Evolutionary conservation across 805 yeast species (phyloP).

Genomic region (Metschnikowia proteae): DNA sequence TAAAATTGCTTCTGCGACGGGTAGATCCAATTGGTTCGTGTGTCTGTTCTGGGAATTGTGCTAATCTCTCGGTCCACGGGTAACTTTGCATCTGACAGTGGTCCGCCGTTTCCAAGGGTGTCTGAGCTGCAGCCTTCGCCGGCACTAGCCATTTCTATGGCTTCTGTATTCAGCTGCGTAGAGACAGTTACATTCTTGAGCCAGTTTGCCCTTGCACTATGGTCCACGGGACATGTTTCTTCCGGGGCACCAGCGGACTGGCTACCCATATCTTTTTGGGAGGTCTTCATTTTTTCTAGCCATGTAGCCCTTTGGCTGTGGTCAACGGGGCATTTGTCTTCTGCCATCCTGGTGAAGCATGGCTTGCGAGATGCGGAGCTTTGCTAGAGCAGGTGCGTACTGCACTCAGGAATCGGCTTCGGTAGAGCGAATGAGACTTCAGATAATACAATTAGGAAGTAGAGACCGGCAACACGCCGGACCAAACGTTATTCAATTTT

Average conservation of each 20-base stretch:
- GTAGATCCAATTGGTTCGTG: conserved; percentile 76
- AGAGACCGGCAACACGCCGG: too few species aligned
- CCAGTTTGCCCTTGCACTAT: conserved; percentile 58
- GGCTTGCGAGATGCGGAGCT: not conserved
- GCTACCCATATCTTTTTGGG: not conserved
- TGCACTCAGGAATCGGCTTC: not conserved
- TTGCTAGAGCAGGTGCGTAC: not conserved
- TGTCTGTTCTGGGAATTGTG: conserved; percentile 73
- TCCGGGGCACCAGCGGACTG: not conserved
- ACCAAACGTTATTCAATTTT: too few species aligned
- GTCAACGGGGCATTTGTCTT: conserved; percentile 19
- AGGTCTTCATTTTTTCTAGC: conserved; percentile 13
- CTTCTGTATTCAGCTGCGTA: conserved; percentile 30
- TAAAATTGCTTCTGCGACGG: conserved; percentile 94
- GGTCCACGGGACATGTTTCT: conserved; percentile 65
- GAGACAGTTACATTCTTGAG: conserved; percentile 29
- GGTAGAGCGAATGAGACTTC: not conserved
- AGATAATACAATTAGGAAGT: not conserved
- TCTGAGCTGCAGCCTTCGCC: conserved; percentile 44
- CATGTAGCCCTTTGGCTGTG: conserved; percentile 16
- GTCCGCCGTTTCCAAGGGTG: conserved; percentile 28
- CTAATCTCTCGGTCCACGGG: conserved; percentile 76
- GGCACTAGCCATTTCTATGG: conserved; percentile 32
- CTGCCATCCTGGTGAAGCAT: conserved; percentile 4
- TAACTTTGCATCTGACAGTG: conserved; percentile 32